phyloP scores from a whole-genome alignment of 768 basidiomycete species.

The Tricholoma saponaceum region DNA sequence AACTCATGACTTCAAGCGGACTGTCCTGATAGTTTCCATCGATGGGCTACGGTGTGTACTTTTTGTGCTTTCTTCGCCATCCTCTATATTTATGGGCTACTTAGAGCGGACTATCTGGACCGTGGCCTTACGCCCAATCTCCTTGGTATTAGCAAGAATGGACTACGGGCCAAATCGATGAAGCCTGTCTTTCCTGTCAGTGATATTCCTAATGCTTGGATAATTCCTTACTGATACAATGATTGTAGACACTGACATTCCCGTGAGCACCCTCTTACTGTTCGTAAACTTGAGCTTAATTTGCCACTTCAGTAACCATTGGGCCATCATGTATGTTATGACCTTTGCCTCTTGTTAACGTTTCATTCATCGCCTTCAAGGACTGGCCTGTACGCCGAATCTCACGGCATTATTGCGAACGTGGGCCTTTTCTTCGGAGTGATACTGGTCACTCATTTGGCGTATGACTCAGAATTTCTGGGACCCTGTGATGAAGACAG shows the following conservation, averaged over 20 bases:
- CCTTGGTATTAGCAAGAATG: slow-evolving; percentile 73
- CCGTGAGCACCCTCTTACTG: slow-evolving; percentile 51
- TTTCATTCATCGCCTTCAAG: slow-evolving; percentile 31
- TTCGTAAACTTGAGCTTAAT: slow-evolving; percentile 2
- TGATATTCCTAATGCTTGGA: slow-evolving; percentile 1
- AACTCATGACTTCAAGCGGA: slow-evolving; percentile 77
- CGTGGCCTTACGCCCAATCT: slow-evolving; percentile 82
- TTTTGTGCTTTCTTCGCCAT: background rate
- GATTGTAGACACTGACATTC: slow-evolving; percentile 77
- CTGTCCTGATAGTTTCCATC: slow-evolving; percentile 81
- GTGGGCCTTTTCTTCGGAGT: slow-evolving; percentile 33
- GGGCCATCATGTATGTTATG: slow-evolving; percentile 68
- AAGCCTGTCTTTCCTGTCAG: slow-evolving; percentile 82
- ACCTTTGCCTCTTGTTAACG: background rate
- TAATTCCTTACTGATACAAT: slow-evolving; percentile 2
- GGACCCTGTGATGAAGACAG: slow-evolving; percentile 59
- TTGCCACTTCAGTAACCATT: slow-evolving; percentile 65
- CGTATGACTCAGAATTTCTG: slow-evolving; percentile 67
- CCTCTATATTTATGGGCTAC: slow-evolving; percentile 7
- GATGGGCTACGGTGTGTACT: slow-evolving; percentile 69
- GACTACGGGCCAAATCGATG: slow-evolving; percentile 86
- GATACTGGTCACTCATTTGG: background rate
- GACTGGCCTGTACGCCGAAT: slow-evolving; percentile 88
- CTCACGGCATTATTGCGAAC: slow-evolving; percentile 89
- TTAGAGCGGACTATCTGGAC: slow-evolving; percentile 83